phyloP scores from a whole-genome alignment of 1,139 yeast genomes.

The Candida anutae region DNA sequence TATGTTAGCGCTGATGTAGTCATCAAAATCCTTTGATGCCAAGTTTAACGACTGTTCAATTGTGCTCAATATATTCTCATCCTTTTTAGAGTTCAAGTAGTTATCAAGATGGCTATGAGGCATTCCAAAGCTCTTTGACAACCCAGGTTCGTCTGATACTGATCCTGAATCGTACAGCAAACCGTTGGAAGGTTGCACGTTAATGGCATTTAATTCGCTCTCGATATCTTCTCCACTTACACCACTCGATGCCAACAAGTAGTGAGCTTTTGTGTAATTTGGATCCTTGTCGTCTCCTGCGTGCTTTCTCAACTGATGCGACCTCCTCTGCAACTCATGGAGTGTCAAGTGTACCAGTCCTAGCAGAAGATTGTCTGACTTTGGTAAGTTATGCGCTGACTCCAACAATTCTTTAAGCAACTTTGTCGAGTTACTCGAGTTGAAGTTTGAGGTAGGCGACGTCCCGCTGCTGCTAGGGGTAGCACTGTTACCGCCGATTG shows the following conservation, averaged over 20 bases:
- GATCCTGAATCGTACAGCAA: conserved; percentile 6
- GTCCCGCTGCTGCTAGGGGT: too few relatives aligned
- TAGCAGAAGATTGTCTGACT: conserved; percentile 47
- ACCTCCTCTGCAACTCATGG: conserved; percentile 67
- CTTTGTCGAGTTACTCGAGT: conserved; percentile 8
- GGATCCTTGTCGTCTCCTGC: conserved; percentile 22
- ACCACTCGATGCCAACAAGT: conserved; percentile 83
- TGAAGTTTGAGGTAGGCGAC: too few relatives aligned
- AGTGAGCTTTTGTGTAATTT: conserved; percentile 81
- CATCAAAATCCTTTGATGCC: conserved; percentile 81
- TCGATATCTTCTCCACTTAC: conserved; percentile 84
- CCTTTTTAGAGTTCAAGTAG: conserved; percentile 62
- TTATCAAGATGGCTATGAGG: conserved; percentile 30
- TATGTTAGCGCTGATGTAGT: conserved; percentile 63
- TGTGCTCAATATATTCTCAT: conserved; percentile 73
- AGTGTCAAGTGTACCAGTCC: conserved; percentile 73
- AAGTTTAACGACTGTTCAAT: conserved; percentile 72
- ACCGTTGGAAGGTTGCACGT: conserved; percentile 11
- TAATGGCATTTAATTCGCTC: conserved; percentile 44
- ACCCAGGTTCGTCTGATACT: conserved; percentile 7
- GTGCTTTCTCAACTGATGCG: conserved; percentile 49
- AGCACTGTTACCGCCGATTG: too few relatives aligned
- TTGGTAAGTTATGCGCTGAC: conserved; percentile 65
- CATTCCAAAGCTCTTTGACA: neutral
- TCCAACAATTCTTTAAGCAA: conserved; percentile 59